A percentile compares a stretch with the other conserved stretches of the same genome.
phyloP scores from a whole-genome alignment of 2,329 filamentous ascomycete species.

The Claviceps humidiphila region DNA sequence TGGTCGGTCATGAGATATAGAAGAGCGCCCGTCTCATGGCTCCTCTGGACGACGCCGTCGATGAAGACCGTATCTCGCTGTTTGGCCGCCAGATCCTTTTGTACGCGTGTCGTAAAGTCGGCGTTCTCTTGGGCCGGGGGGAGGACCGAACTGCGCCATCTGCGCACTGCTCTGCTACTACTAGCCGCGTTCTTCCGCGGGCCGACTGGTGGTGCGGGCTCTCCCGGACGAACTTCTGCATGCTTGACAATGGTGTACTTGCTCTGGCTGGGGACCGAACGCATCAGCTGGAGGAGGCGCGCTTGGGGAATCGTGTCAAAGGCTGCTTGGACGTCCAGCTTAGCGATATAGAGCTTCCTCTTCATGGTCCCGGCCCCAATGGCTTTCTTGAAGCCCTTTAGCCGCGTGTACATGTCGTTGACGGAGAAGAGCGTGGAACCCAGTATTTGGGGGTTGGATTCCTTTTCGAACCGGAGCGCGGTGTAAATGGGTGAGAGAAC shows the following conservation, averaged over 20 bases:
- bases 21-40: slow-evolving; percentile 44
- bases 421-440: slow-evolving; percentile 73
- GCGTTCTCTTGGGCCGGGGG: slow-evolving; percentile 24
- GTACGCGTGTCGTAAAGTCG: slow-evolving; percentile 32
- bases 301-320: slow-evolving; percentile 92
- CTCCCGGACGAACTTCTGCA: slow-evolving; percentile 49
- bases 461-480: slow-evolving; percentile 65
- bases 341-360: slow-evolving; percentile 64
- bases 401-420: slow-evolving; percentile 60
- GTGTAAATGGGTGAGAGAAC: slow-evolving; percentile 61
- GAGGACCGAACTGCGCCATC: slow-evolving; percentile 41
- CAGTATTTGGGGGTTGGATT: slow-evolving; percentile 43
- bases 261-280: slow-evolving; percentile 38
- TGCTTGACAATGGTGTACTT: slow-evolving; percentile 64
- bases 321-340: slow-evolving; percentile 80
- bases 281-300: slow-evolving; percentile 54
- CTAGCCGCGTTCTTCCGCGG: slow-evolving; percentile 6
- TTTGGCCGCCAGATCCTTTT: slow-evolving; percentile 22
- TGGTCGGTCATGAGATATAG: slow-evolving; percentile 64
- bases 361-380: slow-evolving; percentile 20
- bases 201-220: slow-evolving; percentile 12
- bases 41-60: slow-evolving; percentile 47
- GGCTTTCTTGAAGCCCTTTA: slow-evolving; percentile 53
- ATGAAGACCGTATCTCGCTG: slow-evolving; percentile 66
- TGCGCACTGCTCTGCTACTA: slow-evolving; percentile 25